Base-by-base conservation (phyloP, 1,139 yeast species). In the Nakaseomyces bracarensis region DNA sequence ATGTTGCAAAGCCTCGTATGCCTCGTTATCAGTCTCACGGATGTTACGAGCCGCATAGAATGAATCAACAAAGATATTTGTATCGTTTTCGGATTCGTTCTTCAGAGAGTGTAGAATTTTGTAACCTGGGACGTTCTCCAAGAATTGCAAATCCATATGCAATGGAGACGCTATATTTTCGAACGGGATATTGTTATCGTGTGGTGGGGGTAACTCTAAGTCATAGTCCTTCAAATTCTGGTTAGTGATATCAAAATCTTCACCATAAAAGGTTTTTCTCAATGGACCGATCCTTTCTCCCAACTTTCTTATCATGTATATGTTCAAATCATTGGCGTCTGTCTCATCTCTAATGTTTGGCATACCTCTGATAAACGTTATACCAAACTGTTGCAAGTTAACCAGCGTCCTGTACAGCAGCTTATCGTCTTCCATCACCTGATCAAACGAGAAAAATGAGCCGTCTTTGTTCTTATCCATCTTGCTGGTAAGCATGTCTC, bases 71-170 rank as follows among this genome's bases (percentile, higher is more conserved):
- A 82, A 83, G 9, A 79, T 63, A 41, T 78, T 80, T 39, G 50
- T 50, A 14, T 59, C 58, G 27, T 49, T 51, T 42, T 81, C 87
- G 3, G 89, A 89, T 2, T 91, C 93, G 58, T 83, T 83, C 40
- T 75, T 69, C 39, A 83, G 72, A 41, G 77, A 71, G 53, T 83
- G 93, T 37, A 84, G 67, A 28, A 82, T 60, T 56, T 84, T 93
- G 30, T 83, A 66, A 0, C 94, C 94, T 0, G 95, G 95, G 1
- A 93, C 93, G 8, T 87, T 78, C 58, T 84, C 91, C 56, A 82
- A 79, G 62, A 83, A 84, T 40, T 80, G 69, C 33, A 84, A 68
- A 52, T 84, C 94, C 85, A 82, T 83, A 54, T 84, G 95, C 44
- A 84, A 67, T 3, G 91, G 91, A 42, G 84, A 68, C 49, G 76